Conservation (phyloP, 345 rosid species). For the Linum lewisii region DNA sequence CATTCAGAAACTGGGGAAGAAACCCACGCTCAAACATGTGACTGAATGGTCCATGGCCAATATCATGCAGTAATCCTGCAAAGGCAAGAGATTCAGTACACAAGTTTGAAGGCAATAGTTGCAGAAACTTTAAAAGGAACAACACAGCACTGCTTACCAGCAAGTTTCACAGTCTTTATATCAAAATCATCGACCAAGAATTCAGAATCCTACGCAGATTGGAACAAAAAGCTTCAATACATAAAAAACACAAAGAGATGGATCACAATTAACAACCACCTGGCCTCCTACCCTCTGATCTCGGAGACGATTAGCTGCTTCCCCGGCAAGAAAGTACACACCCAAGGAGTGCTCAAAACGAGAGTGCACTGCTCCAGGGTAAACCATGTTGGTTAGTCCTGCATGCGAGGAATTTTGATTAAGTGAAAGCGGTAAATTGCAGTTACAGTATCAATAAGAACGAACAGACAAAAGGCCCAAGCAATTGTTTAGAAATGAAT, state of each 20-base stretch:
- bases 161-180: constrained; percentile 22
- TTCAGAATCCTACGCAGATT: constrained; percentile 14
- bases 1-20: constrained; percentile 13
- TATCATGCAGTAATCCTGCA: constrained; percentile 24
- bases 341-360: constrained; percentile 28
- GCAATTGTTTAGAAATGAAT: neutral
- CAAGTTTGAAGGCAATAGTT: neutral
- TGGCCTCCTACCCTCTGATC: constrained; percentile 18
- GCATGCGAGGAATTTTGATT: constrained; percentile 4
- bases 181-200: constrained; percentile 15
- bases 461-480: neutral
- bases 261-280: neutral
- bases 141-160: constrained; percentile 14
- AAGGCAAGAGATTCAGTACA: neutral
- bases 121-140: neutral
- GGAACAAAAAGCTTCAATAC: neutral
- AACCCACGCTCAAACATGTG: constrained; percentile 23
- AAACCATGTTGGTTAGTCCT: constrained; percentile 26
- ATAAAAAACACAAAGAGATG: no score
- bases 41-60: constrained; percentile 28
- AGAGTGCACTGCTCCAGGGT: constrained; percentile 29
- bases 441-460: neutral
- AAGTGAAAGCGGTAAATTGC: neutral
- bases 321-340: constrained; percentile 21
- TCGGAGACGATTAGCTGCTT: constrained; percentile 15